phyloP scores from a whole-genome alignment of 176 grass and related monocot species.

The Cymbopogon citratus region DNA sequence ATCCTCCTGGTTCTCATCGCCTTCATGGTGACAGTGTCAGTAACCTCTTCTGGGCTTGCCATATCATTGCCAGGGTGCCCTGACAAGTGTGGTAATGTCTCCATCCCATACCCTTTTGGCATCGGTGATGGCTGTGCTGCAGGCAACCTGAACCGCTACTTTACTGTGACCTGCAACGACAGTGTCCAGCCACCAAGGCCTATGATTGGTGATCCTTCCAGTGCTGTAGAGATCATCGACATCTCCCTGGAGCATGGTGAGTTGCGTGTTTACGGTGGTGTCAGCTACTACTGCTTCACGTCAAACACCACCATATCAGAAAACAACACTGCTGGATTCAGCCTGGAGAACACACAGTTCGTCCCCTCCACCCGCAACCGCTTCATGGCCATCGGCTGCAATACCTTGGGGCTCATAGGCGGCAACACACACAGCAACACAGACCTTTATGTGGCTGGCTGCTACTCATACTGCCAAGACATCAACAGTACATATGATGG shows the following conservation, averaged over 20 bases:
- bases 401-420: background rate
- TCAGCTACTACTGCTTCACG: conserved; percentile 30
- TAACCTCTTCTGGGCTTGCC: background rate
- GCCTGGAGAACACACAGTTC: background rate
- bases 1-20: background rate
- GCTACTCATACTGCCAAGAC: conserved; percentile 36
- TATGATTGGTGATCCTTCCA: background rate
- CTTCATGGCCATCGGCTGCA: conserved; percentile 32
- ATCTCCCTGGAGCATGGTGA: conserved; percentile 34
- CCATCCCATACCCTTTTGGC: conserved; percentile 42
- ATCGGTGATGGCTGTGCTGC: conserved; percentile 14
- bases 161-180: conserved; percentile 15
- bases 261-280: background rate
- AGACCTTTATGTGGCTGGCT: conserved; percentile 13
- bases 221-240: background rate
- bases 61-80: conserved; percentile 34
- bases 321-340: background rate
- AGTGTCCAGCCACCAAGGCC: conserved; percentile 26
- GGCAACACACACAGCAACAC: background rate
- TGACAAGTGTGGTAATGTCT: conserved; percentile 17
- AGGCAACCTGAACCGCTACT: background rate
- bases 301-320: conserved; percentile 24
- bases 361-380: conserved; percentile 22
- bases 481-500: conserved; percentile 25
- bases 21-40: background rate